Percentiles rank a stretch among this genome's conserved stretches.
These are phyloP conservation scores for Paracorniculantispora psalliotae DNA, from an alignment of 2,329 filamentous ascomycete species.

Conservation along the genomic window DNA sequence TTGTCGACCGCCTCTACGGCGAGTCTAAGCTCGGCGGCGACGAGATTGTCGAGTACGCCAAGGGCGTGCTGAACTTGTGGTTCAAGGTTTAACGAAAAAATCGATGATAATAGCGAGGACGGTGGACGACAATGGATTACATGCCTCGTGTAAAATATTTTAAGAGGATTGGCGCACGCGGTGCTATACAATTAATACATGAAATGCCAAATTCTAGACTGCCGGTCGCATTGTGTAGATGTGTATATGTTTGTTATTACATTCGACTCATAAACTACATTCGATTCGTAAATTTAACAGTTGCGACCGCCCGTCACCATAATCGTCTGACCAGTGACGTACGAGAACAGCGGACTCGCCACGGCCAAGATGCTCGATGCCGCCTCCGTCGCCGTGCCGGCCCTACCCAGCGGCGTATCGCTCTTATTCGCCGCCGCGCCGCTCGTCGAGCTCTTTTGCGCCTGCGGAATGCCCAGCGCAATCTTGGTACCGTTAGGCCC, in stretches of 20 bases:
- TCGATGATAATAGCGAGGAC: neutral
- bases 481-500: constrained; percentile 73
- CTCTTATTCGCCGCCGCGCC: constrained; percentile 42
- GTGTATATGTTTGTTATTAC: neutral
- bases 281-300: constrained; percentile 36
- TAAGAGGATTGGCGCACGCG: neutral
- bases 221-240: neutral
- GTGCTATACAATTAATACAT: constrained; percentile 4
- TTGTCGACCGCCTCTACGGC: constrained; percentile 92
- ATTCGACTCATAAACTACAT: neutral
- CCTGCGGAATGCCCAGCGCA: constrained; percentile 65
- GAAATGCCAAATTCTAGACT: neutral
- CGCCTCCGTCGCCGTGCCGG: constrained; percentile 75
- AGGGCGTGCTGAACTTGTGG: constrained; percentile 75
- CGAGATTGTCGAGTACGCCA: constrained; percentile 95
- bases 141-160: neutral
- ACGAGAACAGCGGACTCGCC: constrained; percentile 75
- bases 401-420: constrained; percentile 74
- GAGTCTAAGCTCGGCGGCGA: constrained; percentile 91
- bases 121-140: neutral
- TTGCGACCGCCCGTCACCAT: constrained; percentile 75
- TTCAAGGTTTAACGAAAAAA: constrained; percentile 55
- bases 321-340: constrained; percentile 83
- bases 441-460: constrained; percentile 43
- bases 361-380: constrained; percentile 73